Evolutionary conservation across 495 filamentous ascomycete species (phyloP).

Genomic region (Massariosphaeria phaeospora): DNA sequence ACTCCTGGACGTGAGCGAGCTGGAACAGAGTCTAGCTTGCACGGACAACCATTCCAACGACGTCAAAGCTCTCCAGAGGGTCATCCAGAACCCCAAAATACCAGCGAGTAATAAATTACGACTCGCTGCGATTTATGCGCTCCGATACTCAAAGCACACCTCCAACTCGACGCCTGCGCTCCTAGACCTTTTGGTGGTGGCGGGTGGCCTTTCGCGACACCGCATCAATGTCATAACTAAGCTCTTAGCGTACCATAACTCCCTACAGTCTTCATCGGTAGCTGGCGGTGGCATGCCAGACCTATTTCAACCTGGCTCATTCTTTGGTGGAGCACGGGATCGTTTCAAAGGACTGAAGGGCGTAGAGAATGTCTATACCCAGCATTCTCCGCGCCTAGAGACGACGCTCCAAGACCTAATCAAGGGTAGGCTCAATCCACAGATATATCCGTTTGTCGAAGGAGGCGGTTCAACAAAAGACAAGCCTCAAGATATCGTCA

Average conservation of each 20-base stretch:
- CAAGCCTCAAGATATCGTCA: conserved; percentile 92
- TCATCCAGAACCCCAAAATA: conserved; percentile 72
- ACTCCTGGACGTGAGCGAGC: conserved; percentile 87
- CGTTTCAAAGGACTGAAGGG: conserved; percentile 94
- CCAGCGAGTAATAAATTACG: conserved; percentile 75
- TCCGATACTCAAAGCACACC: conserved; percentile 84
- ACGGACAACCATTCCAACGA: conserved; percentile 89
- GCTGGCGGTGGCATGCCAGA: conserved; percentile 69
- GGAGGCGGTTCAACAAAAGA: conserved; percentile 76
- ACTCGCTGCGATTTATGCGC: conserved; percentile 83
- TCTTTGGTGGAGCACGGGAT: conserved; percentile 83
- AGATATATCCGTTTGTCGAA: conserved; percentile 88
- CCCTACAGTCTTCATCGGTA: conserved; percentile 62
- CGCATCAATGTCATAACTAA: conserved; percentile 69
- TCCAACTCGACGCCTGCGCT: conserved; percentile 74
- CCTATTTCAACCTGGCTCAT: conserved; percentile 83
- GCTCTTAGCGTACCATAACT: conserved; percentile 75
- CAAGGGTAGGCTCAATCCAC: conserved; percentile 77
- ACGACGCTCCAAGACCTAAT: conserved; percentile 84
- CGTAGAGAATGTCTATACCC: conserved; percentile 97
- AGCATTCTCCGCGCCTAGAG: conserved; percentile 87
- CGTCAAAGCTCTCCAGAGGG: conserved; percentile 79
- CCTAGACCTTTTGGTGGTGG: conserved; percentile 75
- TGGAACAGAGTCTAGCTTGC: conserved; percentile 94
- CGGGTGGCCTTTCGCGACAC: conserved; percentile 66